Conservation (phyloP, 768 basidiomycete species). For the Russula griseocarnosa region DNA sequence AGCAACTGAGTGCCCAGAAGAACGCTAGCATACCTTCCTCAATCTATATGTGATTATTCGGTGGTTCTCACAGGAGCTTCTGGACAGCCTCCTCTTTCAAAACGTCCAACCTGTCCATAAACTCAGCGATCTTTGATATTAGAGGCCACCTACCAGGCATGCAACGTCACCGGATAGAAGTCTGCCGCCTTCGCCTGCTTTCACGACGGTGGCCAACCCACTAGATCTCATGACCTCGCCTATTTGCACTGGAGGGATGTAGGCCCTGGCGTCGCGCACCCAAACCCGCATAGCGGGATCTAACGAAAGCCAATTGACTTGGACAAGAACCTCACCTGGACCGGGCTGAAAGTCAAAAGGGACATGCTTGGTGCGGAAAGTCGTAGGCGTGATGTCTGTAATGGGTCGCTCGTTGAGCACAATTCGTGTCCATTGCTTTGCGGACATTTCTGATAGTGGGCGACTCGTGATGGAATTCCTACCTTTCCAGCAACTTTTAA, state of each 20-base stretch:
- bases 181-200: conserved; percentile 49
- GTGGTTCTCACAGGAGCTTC: conserved; percentile 51
- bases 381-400: conserved; percentile 62
- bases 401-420: conserved; percentile 73
- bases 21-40: conserved; percentile 38
- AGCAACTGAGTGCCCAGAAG: conserved; percentile 58
- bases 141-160: conserved; percentile 47
- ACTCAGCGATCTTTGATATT: neutral
- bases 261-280: conserved; percentile 67
- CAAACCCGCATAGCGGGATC: conserved; percentile 91
- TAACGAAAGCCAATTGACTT: conserved; percentile 71
- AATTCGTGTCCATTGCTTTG: conserved; percentile 52
- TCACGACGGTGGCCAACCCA: conserved; percentile 64
- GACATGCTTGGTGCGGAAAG: conserved; percentile 60
- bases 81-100: conserved; percentile 49
- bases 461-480: neutral
- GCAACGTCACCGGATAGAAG: conserved; percentile 66
- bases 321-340: conserved; percentile 59
- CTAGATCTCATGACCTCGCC: conserved; percentile 62
- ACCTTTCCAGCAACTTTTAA: neutral
- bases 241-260: conserved; percentile 46
- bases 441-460: conserved; percentile 10
- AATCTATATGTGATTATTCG: neutral
- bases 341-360: conserved; percentile 54
- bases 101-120: conserved; percentile 62